A percentile compares a stretch with the other conserved stretches of the same genome.
These are phyloP conservation scores for Didymella pinodella DNA, from an alignment of 2,329 filamentous ascomycete genomes.

Conservation along the genomic window DNA sequence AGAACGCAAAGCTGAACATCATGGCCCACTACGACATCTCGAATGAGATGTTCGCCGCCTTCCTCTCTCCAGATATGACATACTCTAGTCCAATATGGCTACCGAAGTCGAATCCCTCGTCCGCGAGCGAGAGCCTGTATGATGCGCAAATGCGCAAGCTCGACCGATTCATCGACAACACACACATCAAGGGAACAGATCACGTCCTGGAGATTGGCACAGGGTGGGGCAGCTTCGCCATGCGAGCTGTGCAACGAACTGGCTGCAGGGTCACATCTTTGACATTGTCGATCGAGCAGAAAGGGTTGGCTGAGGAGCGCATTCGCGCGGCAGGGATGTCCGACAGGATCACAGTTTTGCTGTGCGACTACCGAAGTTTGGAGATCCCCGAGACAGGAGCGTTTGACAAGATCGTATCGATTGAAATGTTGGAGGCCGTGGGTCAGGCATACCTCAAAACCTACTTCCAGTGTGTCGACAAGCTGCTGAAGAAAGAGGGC, in stretches of 20 bases:
- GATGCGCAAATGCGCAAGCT: constrained; percentile 73
- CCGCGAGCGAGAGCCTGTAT: constrained; percentile 66
- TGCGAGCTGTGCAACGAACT: constrained; percentile 70
- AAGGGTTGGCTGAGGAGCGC: constrained; percentile 69
- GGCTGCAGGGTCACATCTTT: constrained; percentile 74
- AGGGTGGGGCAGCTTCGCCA: constrained; percentile 78
- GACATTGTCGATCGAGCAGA: constrained; percentile 74
- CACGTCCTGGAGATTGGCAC: constrained; percentile 79
- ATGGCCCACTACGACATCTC: constrained; percentile 78
- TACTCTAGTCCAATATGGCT: constrained; percentile 76
- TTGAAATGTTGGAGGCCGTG: constrained; percentile 81
- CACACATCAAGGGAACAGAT: constrained; percentile 68
- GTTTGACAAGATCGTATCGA: constrained; percentile 77
- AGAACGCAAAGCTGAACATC: constrained; percentile 68
- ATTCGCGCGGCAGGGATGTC: constrained; percentile 68
- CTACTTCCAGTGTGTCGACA: constrained; percentile 72
- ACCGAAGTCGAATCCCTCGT: constrained; percentile 51
- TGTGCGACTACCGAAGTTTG: constrained; percentile 74
- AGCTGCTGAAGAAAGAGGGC: constrained; percentile 69
- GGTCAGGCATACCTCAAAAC: constrained; percentile 71
- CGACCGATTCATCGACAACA: constrained; percentile 69
- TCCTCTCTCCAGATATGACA: constrained; percentile 78
- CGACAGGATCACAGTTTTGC: constrained; percentile 68
- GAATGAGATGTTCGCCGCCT: constrained; percentile 78
- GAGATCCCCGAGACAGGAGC: constrained; percentile 57